phyloP scores from a whole-genome alignment of 305 asterid species.

The Fraxinus sp. region DNA sequence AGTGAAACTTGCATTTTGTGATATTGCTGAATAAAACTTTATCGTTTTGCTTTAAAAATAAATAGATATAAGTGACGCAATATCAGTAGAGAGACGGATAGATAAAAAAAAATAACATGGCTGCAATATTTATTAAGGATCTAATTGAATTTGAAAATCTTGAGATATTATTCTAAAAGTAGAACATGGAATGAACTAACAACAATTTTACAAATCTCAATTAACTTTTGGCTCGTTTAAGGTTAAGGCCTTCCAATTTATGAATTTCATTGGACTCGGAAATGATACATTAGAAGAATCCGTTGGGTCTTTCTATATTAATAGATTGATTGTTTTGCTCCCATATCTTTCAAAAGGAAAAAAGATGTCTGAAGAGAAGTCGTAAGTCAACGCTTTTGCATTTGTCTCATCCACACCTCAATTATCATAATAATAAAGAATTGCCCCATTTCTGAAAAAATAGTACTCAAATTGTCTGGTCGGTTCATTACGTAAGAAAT shows the following conservation, averaged over 20 bases:
- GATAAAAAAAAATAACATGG: background rate
- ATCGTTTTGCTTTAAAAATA: too few species aligned
- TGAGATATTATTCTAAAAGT: background rate
- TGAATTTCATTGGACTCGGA: too few species aligned
- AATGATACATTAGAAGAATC: too few species aligned
- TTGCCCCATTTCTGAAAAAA: conserved; percentile 11
- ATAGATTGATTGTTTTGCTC: too few species aligned
- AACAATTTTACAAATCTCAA: background rate
- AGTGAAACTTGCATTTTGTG: too few species aligned
- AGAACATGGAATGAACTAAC: conserved; percentile 1
- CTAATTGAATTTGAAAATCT: background rate
- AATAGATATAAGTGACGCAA: background rate
- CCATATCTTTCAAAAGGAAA: too few species aligned
- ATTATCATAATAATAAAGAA: background rate
- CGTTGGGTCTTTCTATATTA: too few species aligned
- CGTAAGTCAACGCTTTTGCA: conserved; percentile 20
- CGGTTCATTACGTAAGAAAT: conserved; percentile 20
- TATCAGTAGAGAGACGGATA: background rate
- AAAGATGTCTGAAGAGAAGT: background rate
- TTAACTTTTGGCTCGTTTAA: conserved; percentile 15
- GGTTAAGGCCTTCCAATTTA: background rate
- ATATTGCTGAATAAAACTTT: too few species aligned
- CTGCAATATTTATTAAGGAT: background rate
- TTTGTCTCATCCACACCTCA: background rate
- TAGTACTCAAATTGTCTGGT: background rate